Base-by-base conservation (phyloP, 2,329 filamentous ascomycete species). In the Phaeosphaeriaceae sp. region DNA sequence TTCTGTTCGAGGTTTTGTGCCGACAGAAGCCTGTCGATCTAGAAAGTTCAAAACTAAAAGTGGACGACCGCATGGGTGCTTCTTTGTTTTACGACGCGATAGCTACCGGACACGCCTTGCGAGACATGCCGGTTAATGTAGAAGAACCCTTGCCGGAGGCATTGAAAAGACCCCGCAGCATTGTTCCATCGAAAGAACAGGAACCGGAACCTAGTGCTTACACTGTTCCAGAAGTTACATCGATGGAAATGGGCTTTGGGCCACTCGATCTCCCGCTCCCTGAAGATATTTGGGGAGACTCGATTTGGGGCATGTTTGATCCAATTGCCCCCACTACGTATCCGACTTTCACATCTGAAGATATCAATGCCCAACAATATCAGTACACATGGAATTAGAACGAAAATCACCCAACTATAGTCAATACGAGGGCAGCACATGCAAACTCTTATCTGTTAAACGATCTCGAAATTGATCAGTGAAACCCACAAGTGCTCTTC, bases 271-370 rank as follows among this genome's bases (percentile, higher is more conserved):
- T 64, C 34, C 44, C 53, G 11, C 45, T 61, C 6, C 61, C 59
- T 7, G 52, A 58, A 17, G 61, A 64, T 38, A 41, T 64, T 4
- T 64, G 59, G 61, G 59, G 59, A 4, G 57, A 62, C 29, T 56
- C 57, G 3, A 42, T 64, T 4, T 64, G 59, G 61, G 54, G 49
- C n/a, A 61, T 60, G 55, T 64, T 62, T 36, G 54, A 54, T 41
- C 48, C 43, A 2, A 48, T 56, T 18, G 50, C 50, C 7, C 45
- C 56, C 20, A 15, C 34, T 7, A 20, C 7, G n/a, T 40, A 40
- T 40, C 36, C 43, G 23, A 7, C 23, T 7, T 26, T 11, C 23
- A 26, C 32, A 34, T 34, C 4, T 34, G 32, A 9, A 34, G 7
- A 7, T 8, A 26, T 8, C 6, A 11, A 26, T 26, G 7, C 23